A percentile compares a stretch with the other conserved stretches of the same genome.
Evolutionary conservation across 2,329 filamentous ascomycete genomes (phyloP).

Genomic region (Massarina eburnea): DNA sequence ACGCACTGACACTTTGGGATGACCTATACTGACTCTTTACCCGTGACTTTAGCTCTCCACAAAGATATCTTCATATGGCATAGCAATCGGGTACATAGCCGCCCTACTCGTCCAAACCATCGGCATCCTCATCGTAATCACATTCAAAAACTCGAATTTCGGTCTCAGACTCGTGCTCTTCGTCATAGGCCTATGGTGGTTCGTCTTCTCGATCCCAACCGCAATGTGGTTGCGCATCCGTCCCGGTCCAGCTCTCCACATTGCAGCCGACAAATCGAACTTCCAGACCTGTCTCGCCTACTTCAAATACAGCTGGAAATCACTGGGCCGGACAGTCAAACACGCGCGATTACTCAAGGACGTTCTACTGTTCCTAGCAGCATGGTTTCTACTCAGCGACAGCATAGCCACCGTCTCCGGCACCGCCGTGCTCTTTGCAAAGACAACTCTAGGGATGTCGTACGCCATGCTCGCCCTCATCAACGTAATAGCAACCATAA

Average conservation of each 20-base stretch:
- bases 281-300: slow-evolving; percentile 66
- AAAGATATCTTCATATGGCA: slow-evolving; percentile 86
- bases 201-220: slow-evolving; percentile 83
- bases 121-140: slow-evolving; percentile 71
- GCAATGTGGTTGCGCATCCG: slow-evolving; percentile 84
- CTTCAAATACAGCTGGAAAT: slow-evolving; percentile 81
- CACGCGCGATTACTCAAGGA: slow-evolving; percentile 73
- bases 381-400: slow-evolving; percentile 94
- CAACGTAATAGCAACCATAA: slow-evolving; percentile 84
- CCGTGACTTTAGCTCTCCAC: no score
- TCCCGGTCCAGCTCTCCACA: slow-evolving; percentile 72
- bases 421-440: slow-evolving; percentile 93
- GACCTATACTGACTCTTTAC: no score
- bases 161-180: slow-evolving; percentile 85
- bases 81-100: slow-evolving; percentile 90
- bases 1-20: no score
- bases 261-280: slow-evolving; percentile 26
- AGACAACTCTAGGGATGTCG: slow-evolving; percentile 88
- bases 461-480: slow-evolving; percentile 87
- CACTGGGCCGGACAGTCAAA: slow-evolving; percentile 76
- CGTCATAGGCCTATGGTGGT: slow-evolving; percentile 89
- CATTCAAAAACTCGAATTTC: slow-evolving; percentile 70
- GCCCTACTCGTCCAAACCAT: slow-evolving; percentile 82
- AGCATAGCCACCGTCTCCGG: slow-evolving; percentile 92
- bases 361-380: slow-evolving; percentile 75